phyloP scores from a whole-genome alignment of 2,329 filamentous ascomycete species.

The Cercospora janseana region DNA sequence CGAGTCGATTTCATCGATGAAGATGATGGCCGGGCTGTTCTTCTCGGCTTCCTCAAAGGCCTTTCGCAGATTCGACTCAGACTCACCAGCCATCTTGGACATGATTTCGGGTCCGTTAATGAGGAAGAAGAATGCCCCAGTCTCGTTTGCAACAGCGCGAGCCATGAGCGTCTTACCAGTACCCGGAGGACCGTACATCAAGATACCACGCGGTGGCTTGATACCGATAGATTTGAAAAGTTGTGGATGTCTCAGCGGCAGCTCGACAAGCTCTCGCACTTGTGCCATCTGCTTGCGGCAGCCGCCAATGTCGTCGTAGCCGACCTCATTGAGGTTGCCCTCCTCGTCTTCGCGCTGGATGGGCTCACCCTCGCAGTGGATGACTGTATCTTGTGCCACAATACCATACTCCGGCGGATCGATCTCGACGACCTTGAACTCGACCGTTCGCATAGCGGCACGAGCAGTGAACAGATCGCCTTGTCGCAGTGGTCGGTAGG shows the following conservation, averaged over 20 bases:
- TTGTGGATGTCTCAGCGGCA: constrained; percentile 93
- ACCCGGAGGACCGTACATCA: constrained; percentile 91
- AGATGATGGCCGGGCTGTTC: constrained; percentile 98
- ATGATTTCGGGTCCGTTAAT: constrained; percentile 99
- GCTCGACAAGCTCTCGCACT: constrained; percentile 96
- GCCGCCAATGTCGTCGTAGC: constrained; percentile 98
- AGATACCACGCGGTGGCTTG: constrained; percentile 96
- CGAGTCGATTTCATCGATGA: constrained; percentile 99
- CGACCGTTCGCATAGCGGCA: constrained; percentile 97
- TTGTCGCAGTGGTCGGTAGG: constrained; percentile 94
- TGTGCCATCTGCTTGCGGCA: constrained; percentile 99
- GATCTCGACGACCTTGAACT: constrained; percentile 99
- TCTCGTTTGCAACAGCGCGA: constrained; percentile 97
- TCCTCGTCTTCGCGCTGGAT: constrained; percentile 99
- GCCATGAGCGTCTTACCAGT: constrained; percentile 99
- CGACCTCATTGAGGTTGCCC: constrained; percentile 98
- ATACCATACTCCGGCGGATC: constrained; percentile 98
- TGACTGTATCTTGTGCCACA: constrained; percentile 96
- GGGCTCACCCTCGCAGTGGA: constrained; percentile 95
- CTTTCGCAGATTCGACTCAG: constrained; percentile 95
- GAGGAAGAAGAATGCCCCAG: constrained; percentile 97
- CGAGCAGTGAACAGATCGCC: constrained; percentile 96
- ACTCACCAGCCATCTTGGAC: constrained; percentile 99
- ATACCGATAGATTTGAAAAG: constrained; percentile 99
- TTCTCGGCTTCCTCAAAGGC: constrained; percentile 99